Evolutionary conservation across 352 stramenopile genomes (phyloP).

Genomic region (Phytophthora uliginosa): DNA sequence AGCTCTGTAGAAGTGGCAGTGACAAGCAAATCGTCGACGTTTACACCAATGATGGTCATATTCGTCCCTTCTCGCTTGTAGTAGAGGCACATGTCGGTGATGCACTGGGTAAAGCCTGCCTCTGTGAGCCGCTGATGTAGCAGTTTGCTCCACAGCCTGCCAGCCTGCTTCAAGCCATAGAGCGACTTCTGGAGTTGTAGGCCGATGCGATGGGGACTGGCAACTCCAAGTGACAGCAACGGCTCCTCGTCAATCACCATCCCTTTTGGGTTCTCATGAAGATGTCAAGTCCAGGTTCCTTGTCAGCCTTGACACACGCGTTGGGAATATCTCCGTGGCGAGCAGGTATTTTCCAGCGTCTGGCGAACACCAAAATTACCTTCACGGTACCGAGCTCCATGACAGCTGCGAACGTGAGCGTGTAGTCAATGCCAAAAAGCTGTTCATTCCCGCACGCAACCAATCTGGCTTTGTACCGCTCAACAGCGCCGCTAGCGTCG

Average conservation of each 20-base stretch:
- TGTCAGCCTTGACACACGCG: conserved; percentile 7
- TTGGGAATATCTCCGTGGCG: conserved; percentile 12
- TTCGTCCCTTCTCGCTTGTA: not conserved
- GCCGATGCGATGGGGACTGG: too few species aligned
- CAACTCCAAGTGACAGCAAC: too few species aligned
- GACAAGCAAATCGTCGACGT: conserved; percentile 35
- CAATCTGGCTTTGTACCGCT: conserved; percentile 29
- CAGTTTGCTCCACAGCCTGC: conserved; percentile 9
- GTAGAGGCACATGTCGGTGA: conserved; percentile 15
- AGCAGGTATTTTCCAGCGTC: not conserved
- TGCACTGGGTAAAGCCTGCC: conserved; percentile 2
- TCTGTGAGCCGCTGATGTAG: conserved; percentile 1
- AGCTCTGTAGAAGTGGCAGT: conserved; percentile 10
- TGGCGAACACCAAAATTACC: conserved; percentile 1
- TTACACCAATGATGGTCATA: conserved; percentile 14
- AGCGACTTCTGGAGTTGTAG: conserved; percentile 4
- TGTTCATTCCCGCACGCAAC: conserved; percentile 29
- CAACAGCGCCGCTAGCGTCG: conserved; percentile 14
- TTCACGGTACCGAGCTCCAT: not conserved
- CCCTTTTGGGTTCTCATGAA: conserved; percentile 3
- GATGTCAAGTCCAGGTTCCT: conserved; percentile 11
- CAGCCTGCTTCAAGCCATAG: conserved; percentile 2
- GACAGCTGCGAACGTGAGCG: too few species aligned
- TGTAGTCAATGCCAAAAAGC: conserved; percentile 17
- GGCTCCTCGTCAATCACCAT: too few species aligned